Percentiles rank a stretch among this genome's conserved stretches.
phyloP scores from a whole-genome alignment of 2,329 filamentous ascomycete genomes.

The Botryotinia calthae region DNA sequence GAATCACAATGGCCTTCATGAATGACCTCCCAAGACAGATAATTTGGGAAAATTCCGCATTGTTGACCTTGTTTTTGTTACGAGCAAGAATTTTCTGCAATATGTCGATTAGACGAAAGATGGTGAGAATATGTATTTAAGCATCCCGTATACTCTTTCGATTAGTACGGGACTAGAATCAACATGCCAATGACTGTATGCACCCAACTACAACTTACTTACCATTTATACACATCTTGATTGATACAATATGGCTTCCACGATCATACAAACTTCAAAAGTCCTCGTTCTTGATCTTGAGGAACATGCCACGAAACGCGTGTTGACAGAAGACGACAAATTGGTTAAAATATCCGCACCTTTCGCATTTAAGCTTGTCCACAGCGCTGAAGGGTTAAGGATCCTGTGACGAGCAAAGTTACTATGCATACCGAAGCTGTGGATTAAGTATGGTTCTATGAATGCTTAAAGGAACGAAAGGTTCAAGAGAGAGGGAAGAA shows the following conservation, averaged over 20 bases:
- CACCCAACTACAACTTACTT: not conserved
- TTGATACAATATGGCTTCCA: not conserved
- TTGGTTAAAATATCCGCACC: not conserved
- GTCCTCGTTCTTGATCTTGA: not conserved
- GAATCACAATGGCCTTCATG: not conserved
- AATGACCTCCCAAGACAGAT: not conserved
- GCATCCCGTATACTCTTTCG: not conserved
- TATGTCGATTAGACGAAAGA: not conserved
- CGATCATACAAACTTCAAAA: not conserved
- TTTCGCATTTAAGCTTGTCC: not conserved
- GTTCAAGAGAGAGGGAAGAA: not conserved
- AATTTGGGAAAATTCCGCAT: not conserved
- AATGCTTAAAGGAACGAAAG: not conserved
- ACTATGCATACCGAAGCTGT: not conserved
- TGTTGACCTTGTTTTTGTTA: not conserved
- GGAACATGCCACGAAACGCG: not conserved
- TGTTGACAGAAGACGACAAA: not conserved
- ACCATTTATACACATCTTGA: not conserved
- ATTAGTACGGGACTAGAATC: not conserved
- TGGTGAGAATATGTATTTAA: not conserved
- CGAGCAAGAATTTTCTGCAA: not conserved
- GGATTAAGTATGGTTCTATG: not conserved
- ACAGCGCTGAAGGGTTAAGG: not conserved
- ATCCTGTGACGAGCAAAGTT: not conserved
- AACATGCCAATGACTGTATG: no score